phyloP scores from a whole-genome alignment of 345 rosid species.

The Syzygium aqueum region DNA sequence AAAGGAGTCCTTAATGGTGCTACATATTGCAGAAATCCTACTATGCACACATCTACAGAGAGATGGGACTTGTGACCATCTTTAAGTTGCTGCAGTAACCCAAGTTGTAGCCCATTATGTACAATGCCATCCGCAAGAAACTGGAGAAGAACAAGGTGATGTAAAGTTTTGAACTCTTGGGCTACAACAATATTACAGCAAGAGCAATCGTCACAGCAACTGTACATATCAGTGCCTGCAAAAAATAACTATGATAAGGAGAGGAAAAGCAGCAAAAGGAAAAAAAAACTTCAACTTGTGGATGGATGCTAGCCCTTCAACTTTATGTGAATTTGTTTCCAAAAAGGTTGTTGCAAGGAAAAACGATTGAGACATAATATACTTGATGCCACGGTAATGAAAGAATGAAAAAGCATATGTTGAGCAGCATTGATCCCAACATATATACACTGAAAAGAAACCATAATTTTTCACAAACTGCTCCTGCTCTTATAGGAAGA shows the following conservation, averaged over 20 bases:
- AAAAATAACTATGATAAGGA: neutral
- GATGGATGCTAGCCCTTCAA: neutral
- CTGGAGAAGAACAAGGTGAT: neutral
- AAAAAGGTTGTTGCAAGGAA: neutral
- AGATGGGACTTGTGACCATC: neutral
- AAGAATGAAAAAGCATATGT: neutral
- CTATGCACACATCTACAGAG: neutral
- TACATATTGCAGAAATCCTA: neutral
- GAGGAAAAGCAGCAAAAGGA: neutral
- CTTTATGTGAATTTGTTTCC: neutral
- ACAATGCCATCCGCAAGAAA: neutral
- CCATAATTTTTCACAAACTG: neutral
- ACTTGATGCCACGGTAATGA: neutral
- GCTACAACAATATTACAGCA: conserved; percentile 33
- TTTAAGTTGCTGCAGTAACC: neutral
- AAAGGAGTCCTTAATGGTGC: neutral
- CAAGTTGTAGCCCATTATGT: neutral
- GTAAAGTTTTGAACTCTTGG: neutral
- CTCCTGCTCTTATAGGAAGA: neutral
- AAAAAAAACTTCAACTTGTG: no score
- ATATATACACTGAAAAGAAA: neutral
- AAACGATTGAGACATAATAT: neutral
- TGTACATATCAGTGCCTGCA: conserved; percentile 79
- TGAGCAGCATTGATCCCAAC: neutral
- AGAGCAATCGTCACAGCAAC: conserved; percentile 39